phyloP scores from a whole-genome alignment of 805 yeast species.

The Blastobotrys attinorum region DNA sequence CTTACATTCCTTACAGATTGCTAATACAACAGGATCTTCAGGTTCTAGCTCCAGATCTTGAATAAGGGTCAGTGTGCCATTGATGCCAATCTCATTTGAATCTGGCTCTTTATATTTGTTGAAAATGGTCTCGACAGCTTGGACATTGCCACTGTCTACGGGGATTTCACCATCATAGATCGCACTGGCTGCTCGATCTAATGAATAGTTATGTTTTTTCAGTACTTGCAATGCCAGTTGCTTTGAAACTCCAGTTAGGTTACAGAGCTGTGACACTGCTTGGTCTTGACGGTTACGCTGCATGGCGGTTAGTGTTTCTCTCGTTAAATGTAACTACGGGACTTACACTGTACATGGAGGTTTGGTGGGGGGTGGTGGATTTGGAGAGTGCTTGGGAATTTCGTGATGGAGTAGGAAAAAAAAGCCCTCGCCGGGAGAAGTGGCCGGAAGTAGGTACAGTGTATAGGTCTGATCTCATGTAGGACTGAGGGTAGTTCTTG shows the following conservation, averaged over 20 bases:
- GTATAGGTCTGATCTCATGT: too few species aligned
- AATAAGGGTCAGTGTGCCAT: conserved; percentile 67
- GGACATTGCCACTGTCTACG: conserved; percentile 5
- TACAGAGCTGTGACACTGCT: conserved; percentile 9
- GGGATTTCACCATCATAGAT: conserved; percentile 22
- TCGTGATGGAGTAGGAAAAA: too few species aligned
- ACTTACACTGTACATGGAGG: too few species aligned
- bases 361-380: too few species aligned
- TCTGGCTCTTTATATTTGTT: conserved; percentile 20
- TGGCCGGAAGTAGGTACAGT: too few species aligned
- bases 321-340: too few species aligned
- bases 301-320: too few species aligned
- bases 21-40: conserved; percentile 66
- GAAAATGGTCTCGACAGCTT: conserved; percentile 16
- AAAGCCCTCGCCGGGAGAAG: too few species aligned
- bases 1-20: conserved; percentile 60
- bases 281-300: not conserved
- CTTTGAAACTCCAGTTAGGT: conserved; percentile 13
- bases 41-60: conserved; percentile 61
- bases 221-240: conserved; percentile 13
- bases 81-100: conserved; percentile 50
- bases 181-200: conserved; percentile 29
- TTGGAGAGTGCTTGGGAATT: too few species aligned
- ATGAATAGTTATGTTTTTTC: conserved; percentile 24
- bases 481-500: too few species aligned